Conservation (phyloP, 208 protist species). For the Acanthamoeba sp. region DNA sequence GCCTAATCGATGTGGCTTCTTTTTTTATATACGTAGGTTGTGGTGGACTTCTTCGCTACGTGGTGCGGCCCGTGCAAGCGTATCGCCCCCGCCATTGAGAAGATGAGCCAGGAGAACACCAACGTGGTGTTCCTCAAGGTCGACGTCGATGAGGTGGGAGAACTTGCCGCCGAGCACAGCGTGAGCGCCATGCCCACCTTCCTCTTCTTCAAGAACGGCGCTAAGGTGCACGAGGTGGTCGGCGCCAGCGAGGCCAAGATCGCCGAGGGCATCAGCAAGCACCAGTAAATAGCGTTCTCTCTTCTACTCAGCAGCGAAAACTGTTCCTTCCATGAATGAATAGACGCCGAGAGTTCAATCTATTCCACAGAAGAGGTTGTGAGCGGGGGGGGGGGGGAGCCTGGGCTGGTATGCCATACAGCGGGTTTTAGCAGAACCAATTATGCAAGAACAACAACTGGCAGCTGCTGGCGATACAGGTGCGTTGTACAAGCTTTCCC, state of each 20-base stretch:
- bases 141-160: conserved; percentile 82
- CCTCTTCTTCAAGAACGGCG: conserved; percentile 83
- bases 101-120: conserved; percentile 45
- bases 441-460: too few species aligned
- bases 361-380: too few species aligned
- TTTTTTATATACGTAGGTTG: conserved; percentile 73
- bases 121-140: conserved; percentile 84
- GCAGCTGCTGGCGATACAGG: too few species aligned
- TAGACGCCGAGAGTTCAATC: not conserved
- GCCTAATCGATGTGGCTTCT: too few species aligned
- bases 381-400: too few species aligned
- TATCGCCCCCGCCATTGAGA: conserved; percentile 77
- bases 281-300: conserved; percentile 63
- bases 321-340: not conserved
- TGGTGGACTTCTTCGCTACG: conserved; percentile 81
- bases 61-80: conserved; percentile 84
- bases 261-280: conserved; percentile 52
- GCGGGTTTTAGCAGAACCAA: too few species aligned
- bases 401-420: too few species aligned
- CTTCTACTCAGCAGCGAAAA: not conserved
- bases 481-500: too few species aligned
- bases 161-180: conserved; percentile 1
- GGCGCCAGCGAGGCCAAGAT: conserved; percentile 82
- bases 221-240: conserved; percentile 68
- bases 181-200: conserved; percentile 84